A percentile compares a stretch with the other conserved stretches of the same genome.
Conservation (phyloP, 176 grass and related monocot genomes). For the Phoenix roebelenii region DNA sequence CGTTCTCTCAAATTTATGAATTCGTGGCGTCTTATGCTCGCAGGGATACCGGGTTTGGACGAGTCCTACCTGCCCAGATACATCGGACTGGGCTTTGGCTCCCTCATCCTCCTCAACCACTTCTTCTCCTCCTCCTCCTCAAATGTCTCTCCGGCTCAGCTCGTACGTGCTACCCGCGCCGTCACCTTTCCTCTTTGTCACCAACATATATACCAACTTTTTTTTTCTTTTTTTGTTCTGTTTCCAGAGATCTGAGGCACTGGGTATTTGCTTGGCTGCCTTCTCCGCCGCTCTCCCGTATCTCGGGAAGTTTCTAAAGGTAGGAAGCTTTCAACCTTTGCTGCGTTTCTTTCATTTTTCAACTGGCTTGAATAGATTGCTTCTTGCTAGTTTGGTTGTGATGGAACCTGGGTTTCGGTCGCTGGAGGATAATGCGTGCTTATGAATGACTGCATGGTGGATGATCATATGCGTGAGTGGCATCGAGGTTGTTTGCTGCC, state of each 20-base stretch:
- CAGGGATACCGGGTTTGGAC: slow-evolving; percentile 80
- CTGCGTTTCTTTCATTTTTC: too few species aligned
- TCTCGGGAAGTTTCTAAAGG: slow-evolving; percentile 81
- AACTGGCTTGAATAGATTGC: too few species aligned
- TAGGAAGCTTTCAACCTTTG: slow-evolving; percentile 11
- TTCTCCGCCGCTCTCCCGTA: slow-evolving; percentile 79
- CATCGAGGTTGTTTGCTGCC: too few species aligned
- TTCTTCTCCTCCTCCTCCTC: slow-evolving; percentile 46
- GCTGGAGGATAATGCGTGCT: too few species aligned
- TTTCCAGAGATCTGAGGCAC: slow-evolving; percentile 59
- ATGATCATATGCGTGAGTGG: too few species aligned
- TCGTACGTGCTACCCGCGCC: slow-evolving; percentile 40
- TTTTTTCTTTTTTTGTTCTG: slow-evolving; percentile 4
- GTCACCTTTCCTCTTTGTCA: background rate
- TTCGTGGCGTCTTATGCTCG: background rate
- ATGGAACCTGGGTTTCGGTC: too few species aligned
- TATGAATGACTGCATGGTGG: too few species aligned
- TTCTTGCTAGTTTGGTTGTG: too few species aligned
- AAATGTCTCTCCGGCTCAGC: slow-evolving; percentile 32
- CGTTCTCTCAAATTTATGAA: background rate
- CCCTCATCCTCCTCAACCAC: slow-evolving; percentile 79
- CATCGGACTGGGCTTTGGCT: slow-evolving; percentile 59
- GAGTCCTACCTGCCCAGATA: slow-evolving; percentile 87
- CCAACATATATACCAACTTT: background rate
- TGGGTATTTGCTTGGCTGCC: slow-evolving; percentile 62